Evolutionary conservation across 768 basidiomycete species (phyloP).

Genomic region (Artomyces pyxidatus): DNA sequence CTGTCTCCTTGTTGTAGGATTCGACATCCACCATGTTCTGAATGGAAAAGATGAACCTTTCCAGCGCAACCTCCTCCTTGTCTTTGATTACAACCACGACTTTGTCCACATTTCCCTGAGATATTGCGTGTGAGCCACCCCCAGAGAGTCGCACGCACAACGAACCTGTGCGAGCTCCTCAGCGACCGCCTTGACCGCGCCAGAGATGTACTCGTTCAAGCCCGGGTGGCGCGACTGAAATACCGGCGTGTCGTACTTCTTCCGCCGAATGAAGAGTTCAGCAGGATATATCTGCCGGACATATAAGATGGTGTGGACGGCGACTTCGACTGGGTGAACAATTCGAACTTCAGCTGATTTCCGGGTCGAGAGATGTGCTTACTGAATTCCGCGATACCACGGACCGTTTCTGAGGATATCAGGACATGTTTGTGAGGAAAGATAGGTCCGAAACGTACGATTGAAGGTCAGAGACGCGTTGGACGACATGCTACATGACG

Average conservation of each 20-base stretch:
- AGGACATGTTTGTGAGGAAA: not conserved
- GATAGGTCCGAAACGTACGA: constrained; percentile 17
- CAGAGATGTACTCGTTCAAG: constrained; percentile 84
- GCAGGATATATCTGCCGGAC: constrained; percentile 86
- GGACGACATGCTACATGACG: constrained; percentile 5
- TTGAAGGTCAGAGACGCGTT: constrained; percentile 24
- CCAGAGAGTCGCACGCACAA: too few relatives aligned
- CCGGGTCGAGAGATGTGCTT: constrained; percentile 19
- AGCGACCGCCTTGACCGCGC: constrained; percentile 71
- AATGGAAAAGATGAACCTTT: constrained; percentile 86
- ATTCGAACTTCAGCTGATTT: not conserved
- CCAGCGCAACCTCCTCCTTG: constrained; percentile 71
- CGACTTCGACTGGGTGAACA: constrained; percentile 69
- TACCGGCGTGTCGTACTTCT: constrained; percentile 86
- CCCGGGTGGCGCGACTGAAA: constrained; percentile 91
- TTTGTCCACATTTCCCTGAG: constrained; percentile 70
- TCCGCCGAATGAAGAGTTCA: constrained; percentile 78
- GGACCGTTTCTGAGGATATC: constrained; percentile 44
- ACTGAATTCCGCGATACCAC: constrained; percentile 69
- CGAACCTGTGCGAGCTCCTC: constrained; percentile 48
- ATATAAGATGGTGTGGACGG: constrained; percentile 87
- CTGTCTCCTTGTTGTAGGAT: constrained; percentile 58
- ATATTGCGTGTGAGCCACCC: not conserved
- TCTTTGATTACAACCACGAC: constrained; percentile 82
- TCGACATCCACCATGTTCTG: constrained; percentile 73